These are phyloP conservation scores for Flaveria linearis DNA, from an alignment of 129 eudicot species.

Conservation along the genomic window DNA sequence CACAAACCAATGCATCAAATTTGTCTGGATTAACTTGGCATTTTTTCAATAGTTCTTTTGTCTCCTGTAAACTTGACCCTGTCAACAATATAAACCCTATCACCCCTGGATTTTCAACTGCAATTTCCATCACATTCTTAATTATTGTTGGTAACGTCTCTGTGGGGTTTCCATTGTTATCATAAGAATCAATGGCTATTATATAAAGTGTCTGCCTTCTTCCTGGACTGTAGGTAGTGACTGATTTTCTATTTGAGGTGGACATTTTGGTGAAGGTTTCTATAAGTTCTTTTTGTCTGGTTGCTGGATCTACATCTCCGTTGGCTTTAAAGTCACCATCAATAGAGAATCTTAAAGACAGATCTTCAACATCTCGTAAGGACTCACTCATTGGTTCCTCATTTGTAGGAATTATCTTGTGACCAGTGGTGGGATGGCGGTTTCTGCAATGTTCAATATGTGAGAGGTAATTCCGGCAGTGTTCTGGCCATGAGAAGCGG, in stretches of 20 bases:
- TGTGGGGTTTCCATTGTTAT: slow-evolving; percentile 44
- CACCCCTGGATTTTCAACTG: slow-evolving; percentile 44
- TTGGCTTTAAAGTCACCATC: slow-evolving; percentile 62
- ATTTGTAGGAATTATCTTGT: slow-evolving; percentile 44
- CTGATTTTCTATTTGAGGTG: slow-evolving; percentile 38
- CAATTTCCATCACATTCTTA: slow-evolving; percentile 56
- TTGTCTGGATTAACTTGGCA: slow-evolving; percentile 44
- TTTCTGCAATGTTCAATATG: slow-evolving; percentile 63
- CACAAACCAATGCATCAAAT: slow-evolving; percentile 72
- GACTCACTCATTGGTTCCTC: slow-evolving; percentile 88
- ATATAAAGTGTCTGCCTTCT: slow-evolving; percentile 60
- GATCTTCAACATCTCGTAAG: slow-evolving; percentile 64
- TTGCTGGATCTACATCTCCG: slow-evolving; percentile 55
- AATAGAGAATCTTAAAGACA: slow-evolving; percentile 66
- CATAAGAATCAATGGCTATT: slow-evolving; percentile 63
- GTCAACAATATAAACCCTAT: slow-evolving; percentile 66
- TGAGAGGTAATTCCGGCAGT: slow-evolving; percentile 69
- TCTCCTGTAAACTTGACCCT: slow-evolving; percentile 56
- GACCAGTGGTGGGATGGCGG: slow-evolving; percentile 64
- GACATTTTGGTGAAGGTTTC: slow-evolving; percentile 60
- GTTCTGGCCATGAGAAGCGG: slow-evolving; percentile 86
- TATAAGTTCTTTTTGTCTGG: slow-evolving; percentile 54
- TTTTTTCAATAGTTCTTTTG: slow-evolving; percentile 40
- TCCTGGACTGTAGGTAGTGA: slow-evolving; percentile 64
- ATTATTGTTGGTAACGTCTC: slow-evolving; percentile 42